phyloP scores from a whole-genome alignment of 2,329 filamentous ascomycete genomes.

The Macrophomina pseudophaseolina region DNA sequence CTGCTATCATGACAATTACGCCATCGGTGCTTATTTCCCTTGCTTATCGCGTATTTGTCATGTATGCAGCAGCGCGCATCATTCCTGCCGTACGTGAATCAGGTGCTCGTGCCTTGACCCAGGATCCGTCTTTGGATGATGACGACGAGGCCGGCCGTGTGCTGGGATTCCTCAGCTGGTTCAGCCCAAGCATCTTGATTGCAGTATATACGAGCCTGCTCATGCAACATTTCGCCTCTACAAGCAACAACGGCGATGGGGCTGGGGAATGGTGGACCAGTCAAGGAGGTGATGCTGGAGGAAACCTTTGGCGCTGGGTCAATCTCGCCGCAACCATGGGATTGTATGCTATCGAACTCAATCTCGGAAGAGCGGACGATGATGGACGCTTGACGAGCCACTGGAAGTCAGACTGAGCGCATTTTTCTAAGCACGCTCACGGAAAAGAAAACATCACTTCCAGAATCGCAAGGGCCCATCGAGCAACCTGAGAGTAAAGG shows the following conservation, averaged over 20 bases:
- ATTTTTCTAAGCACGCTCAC: background rate
- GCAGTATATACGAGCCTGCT: conserved; percentile 95
- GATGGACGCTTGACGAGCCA: conserved; percentile 75
- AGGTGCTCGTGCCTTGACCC: conserved; percentile 79
- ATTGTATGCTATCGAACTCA: conserved; percentile 88
- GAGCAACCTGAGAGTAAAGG: background rate
- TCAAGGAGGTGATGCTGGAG: conserved; percentile 79
- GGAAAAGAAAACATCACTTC: background rate
- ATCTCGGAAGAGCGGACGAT: conserved; percentile 81
- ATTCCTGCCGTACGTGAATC: conserved; percentile 91
- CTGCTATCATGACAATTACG: conserved; percentile 93
- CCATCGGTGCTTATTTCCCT: conserved; percentile 95
- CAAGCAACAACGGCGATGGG: conserved; percentile 59
- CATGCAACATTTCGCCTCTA: conserved; percentile 91
- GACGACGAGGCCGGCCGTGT: conserved; percentile 80
- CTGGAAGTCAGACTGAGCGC: conserved; percentile 86
- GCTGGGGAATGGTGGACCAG: conserved; percentile 79
- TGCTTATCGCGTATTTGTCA: conserved; percentile 89
- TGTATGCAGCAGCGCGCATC: conserved; percentile 94
- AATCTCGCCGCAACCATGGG: conserved; percentile 89
- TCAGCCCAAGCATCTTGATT: conserved; percentile 91
- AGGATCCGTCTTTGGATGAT: conserved; percentile 86
- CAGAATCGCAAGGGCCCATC: background rate
- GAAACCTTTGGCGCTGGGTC: conserved; percentile 91
- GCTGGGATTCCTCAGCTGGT: conserved; percentile 86